These are phyloP conservation scores for Delonix regia DNA, from an alignment of 306 rosid species.

Conservation along the genomic window DNA sequence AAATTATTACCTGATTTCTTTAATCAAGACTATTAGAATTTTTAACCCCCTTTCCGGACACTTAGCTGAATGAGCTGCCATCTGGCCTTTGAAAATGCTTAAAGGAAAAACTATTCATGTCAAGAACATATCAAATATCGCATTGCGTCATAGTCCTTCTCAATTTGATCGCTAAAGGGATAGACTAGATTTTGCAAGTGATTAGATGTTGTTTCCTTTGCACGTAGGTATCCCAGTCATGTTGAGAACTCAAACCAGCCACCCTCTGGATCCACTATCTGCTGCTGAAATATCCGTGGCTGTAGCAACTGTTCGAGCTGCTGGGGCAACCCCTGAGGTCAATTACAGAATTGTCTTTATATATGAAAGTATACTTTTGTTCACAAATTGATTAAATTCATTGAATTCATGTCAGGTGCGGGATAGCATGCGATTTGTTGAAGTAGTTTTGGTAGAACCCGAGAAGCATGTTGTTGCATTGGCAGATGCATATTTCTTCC, in stretches of 20 bases:
- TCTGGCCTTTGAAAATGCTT: background rate
- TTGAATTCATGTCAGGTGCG: constrained; percentile 56
- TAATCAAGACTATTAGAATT: background rate
- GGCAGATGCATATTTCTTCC: constrained; percentile 90
- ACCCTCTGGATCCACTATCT: constrained; percentile 80
- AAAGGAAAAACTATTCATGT: background rate
- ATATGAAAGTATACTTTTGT: constrained; percentile 6
- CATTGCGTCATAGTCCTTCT: background rate
- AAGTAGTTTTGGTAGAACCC: constrained; percentile 76
- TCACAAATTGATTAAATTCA: constrained; percentile 24
- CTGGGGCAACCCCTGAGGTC: constrained; percentile 89
- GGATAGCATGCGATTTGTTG: constrained; percentile 81
- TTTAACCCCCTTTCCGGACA: background rate
- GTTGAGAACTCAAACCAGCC: constrained; percentile 73
- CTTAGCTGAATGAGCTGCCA: constrained; percentile 9
- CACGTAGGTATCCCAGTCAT: constrained; percentile 60
- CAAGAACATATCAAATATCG: background rate
- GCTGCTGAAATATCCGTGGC: constrained; percentile 92
- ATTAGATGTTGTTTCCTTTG: constrained; percentile 27
- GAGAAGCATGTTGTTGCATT: constrained; percentile 75
- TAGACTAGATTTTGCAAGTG: background rate
- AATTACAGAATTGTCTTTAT: constrained; percentile 7
- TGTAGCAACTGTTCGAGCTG: constrained; percentile 79
- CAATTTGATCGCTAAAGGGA: background rate
- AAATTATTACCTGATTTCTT: background rate